Percentiles rank a stretch among this genome's conserved stretches.
These are phyloP conservation scores for Stromatinia cepivora DNA, from an alignment of 2,329 filamentous ascomycete species.

Conservation along the genomic window DNA sequence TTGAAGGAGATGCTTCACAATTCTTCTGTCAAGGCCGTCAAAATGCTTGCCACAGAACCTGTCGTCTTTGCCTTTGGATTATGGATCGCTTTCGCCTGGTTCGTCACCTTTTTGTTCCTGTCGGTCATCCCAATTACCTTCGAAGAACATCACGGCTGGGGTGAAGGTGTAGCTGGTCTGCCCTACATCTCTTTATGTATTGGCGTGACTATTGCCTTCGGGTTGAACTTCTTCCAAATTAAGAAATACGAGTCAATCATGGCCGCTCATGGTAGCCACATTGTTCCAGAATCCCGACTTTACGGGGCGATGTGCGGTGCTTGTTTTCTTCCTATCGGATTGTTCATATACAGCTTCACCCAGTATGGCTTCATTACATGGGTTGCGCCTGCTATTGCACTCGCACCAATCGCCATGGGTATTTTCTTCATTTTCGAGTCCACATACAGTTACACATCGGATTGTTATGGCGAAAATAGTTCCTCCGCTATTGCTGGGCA, in stretches of 20 bases:
- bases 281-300: slow-evolving; percentile 68
- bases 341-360: slow-evolving; percentile 67
- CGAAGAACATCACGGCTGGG: slow-evolving; percentile 68
- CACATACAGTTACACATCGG: slow-evolving; percentile 21
- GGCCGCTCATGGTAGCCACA: neutral
- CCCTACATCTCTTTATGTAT: slow-evolving; percentile 55
- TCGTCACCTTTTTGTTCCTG: slow-evolving; percentile 80
- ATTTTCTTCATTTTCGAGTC: slow-evolving; percentile 24
- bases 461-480: slow-evolving; percentile 24
- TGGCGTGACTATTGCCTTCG: slow-evolving; percentile 40
- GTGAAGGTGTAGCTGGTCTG: slow-evolving; percentile 58
- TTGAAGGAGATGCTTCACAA: slow-evolving; percentile 68
- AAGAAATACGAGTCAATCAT: slow-evolving; percentile 11
- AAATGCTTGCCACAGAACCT: slow-evolving; percentile 67
- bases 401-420: slow-evolving; percentile 19
- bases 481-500: slow-evolving; percentile 21
- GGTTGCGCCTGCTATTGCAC: slow-evolving; percentile 20
- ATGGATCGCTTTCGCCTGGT: slow-evolving; percentile 89
- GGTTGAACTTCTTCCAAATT: slow-evolving; percentile 20
- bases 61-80: slow-evolving; percentile 83
- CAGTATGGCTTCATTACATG: slow-evolving; percentile 23
- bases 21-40: slow-evolving; percentile 75
- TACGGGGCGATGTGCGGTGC: slow-evolving; percentile 78
- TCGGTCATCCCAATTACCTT: slow-evolving; percentile 73
- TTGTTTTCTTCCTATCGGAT: slow-evolving; percentile 70